Conservation (phyloP, 148 eudicot genomes). For the Chenopodium berlandieri region DNA sequence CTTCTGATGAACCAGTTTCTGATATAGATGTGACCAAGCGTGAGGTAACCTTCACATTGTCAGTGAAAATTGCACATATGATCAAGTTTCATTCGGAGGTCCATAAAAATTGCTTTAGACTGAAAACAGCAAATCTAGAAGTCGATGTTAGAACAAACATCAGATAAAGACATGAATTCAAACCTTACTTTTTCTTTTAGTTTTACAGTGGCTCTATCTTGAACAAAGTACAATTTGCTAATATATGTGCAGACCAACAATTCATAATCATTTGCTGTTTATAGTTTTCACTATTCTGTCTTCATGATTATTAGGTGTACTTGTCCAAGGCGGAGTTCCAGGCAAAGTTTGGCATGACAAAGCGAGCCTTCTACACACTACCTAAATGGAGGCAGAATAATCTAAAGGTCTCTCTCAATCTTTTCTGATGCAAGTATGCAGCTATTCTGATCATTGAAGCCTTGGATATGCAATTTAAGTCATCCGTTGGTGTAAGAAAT, state of each 20-base stretch:
- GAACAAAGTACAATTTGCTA: not conserved
- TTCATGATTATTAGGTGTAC: constrained; percentile 30
- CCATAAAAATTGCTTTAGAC: not conserved
- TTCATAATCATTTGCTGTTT: not conserved
- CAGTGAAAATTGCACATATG: not conserved
- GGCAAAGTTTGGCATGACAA: constrained; percentile 41
- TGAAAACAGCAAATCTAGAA: not conserved
- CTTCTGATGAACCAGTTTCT: constrained; percentile 37
- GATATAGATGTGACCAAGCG: constrained; percentile 46
- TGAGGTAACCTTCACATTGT: constrained; percentile 32
- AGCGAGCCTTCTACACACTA: constrained; percentile 29
- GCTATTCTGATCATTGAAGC: not conserved
- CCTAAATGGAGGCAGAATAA: constrained; percentile 49
- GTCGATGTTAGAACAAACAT: not conserved
- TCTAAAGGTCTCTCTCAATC: constrained; percentile 34
- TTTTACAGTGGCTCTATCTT: not conserved
- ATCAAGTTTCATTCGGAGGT: not conserved
- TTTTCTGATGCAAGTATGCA: constrained; percentile 28
- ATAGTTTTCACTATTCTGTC: not conserved
- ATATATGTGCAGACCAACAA: not conserved
- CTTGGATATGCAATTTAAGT: not conserved
- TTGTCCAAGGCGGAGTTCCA: constrained; percentile 38
- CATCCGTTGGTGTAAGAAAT: not conserved
- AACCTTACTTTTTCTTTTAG: not conserved
- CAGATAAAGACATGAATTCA: not conserved